These are phyloP conservation scores for Elongisporangium undulatum DNA, from an alignment of 352 stramenopile species.

Conservation along the genomic window DNA sequence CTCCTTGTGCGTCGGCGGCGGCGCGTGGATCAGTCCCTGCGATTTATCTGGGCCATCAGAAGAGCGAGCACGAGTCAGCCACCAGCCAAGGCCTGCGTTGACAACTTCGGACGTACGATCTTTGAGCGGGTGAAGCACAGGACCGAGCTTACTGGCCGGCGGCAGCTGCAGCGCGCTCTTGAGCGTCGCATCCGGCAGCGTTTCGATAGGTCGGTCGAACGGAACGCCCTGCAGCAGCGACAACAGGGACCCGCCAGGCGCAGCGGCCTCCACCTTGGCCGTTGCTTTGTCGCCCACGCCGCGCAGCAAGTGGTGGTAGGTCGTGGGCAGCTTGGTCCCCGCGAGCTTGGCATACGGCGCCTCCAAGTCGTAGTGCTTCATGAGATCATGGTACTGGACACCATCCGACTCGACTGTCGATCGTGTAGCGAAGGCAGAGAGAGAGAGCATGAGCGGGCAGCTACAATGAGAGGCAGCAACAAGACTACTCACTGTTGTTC, in stretches of 20 bases:
- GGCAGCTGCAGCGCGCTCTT: slow-evolving; percentile 71
- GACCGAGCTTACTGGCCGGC: slow-evolving; percentile 48
- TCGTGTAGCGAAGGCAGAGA: not conserved
- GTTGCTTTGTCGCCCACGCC: slow-evolving; percentile 49
- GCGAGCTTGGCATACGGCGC: slow-evolving; percentile 56
- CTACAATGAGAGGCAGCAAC: not conserved
- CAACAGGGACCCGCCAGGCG: slow-evolving; percentile 49
- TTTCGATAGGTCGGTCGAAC: slow-evolving; percentile 78
- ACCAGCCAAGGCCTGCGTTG: not conserved
- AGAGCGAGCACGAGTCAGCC: not conserved
- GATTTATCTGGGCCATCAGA: slow-evolving; percentile 18
- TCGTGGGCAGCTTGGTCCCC: slow-evolving; percentile 45
- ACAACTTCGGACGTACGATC: slow-evolving; percentile 18
- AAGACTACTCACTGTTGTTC: slow-evolving; percentile 43
- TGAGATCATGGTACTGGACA: slow-evolving; percentile 52
- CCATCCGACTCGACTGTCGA: slow-evolving; percentile 50
- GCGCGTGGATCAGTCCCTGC: slow-evolving; percentile 63
- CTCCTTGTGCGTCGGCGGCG: slow-evolving; percentile 37
- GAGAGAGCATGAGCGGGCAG: not conserved
- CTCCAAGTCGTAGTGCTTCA: slow-evolving; percentile 69
- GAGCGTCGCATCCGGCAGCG: slow-evolving; percentile 60
- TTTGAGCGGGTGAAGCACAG: slow-evolving; percentile 40
- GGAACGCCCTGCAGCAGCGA: slow-evolving; percentile 61
- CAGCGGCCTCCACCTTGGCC: slow-evolving; percentile 8
- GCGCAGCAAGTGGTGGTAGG: slow-evolving; percentile 70